Evolutionary conservation across 1,284 basidiomycete species (phyloP), one percentile per base, ranked within the genome.

Genomic region (Apiotrichum gamsii): DNA sequence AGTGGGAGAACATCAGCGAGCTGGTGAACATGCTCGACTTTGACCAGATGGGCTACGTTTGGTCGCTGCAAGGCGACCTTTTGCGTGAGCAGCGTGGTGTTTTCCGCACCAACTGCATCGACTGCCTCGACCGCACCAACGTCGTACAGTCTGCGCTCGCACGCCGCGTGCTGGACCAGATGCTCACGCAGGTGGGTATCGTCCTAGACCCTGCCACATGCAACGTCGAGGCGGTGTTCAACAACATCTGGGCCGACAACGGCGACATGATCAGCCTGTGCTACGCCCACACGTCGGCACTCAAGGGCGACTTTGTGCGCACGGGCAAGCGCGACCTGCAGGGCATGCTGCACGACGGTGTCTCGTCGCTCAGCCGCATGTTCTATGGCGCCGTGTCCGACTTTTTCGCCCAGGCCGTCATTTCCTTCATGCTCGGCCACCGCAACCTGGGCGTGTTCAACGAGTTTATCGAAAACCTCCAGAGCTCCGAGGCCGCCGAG

Each of bases 221-320:
- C 8, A 82, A 82, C 39, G 78, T 83, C 42, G 89, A 95, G 61
- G 64, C 81, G 14, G 82, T 86, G 3, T 93, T 94, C 72, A 95
- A 94, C 59, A 84, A 90, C 65, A 80, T 90, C 19, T 97, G 93
- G 94, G 94, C 94, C 3, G 69, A 70, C 51, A 70, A 70, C 44
- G 68, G 68, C 9, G 68, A 70, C 56, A 69, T 61, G 48, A 54
- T 68, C 33, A 65, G 62, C 36, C 39, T 67, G 31, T 67, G 67
- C 41, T 95, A 96, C 57, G 73, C 74, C 1, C 74, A 75, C 16
- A 76, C 69, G 8, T 71, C 67, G 0, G 72, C 71, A 2, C 76
- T 97, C 40, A 97, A 97, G 81, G 89, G 91, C n/a, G 91, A 95
- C 72, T 96, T 90, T 63, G 94, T 90, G 1, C 80, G 90, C 78